Conservation (phyloP, 148 eudicot genomes). For the Nepenthes gracilis region DNA sequence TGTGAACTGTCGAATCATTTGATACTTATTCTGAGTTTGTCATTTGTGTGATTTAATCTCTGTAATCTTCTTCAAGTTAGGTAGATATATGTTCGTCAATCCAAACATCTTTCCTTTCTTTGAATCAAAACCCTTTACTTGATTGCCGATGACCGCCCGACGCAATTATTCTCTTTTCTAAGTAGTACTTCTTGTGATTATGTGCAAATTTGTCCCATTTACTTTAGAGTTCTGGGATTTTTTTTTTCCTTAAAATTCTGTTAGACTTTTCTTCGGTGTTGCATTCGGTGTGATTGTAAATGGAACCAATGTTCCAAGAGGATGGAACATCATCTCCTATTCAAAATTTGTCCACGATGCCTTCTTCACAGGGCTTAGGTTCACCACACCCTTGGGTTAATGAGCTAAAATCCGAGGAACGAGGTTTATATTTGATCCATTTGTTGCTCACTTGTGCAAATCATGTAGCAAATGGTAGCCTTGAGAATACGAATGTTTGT, state of each 20-base stretch:
- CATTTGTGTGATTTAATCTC: too few relatives aligned
- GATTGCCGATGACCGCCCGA: neutral
- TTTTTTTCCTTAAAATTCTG: neutral
- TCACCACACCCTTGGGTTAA: slow-evolving; percentile 60
- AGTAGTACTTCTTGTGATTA: too few relatives aligned
- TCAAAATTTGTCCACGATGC: slow-evolving; percentile 49
- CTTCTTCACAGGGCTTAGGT: slow-evolving; percentile 51
- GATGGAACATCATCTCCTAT: slow-evolving; percentile 74
- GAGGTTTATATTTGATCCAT: slow-evolving; percentile 84
- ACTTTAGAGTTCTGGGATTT: neutral
- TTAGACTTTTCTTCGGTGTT: slow-evolving; percentile 1
- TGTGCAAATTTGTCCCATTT: neutral
- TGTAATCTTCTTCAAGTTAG: too few relatives aligned
- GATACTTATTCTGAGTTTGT: too few relatives aligned
- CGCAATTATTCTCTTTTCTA: neutral
- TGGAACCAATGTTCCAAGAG: slow-evolving; percentile 73
- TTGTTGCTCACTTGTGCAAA: slow-evolving; percentile 80
- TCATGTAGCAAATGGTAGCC: slow-evolving; percentile 63
- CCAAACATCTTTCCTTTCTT: neutral
- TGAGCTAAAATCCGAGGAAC: slow-evolving; percentile 87
- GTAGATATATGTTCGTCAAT: neutral
- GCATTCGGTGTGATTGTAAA: slow-evolving; percentile 7
- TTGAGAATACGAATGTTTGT: slow-evolving; percentile 67
- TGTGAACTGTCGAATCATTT: too few relatives aligned
- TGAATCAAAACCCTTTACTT: neutral